These are phyloP conservation scores for Allium cepa DNA, from an alignment of 106 monocot genomes.

Conservation along the genomic window DNA sequence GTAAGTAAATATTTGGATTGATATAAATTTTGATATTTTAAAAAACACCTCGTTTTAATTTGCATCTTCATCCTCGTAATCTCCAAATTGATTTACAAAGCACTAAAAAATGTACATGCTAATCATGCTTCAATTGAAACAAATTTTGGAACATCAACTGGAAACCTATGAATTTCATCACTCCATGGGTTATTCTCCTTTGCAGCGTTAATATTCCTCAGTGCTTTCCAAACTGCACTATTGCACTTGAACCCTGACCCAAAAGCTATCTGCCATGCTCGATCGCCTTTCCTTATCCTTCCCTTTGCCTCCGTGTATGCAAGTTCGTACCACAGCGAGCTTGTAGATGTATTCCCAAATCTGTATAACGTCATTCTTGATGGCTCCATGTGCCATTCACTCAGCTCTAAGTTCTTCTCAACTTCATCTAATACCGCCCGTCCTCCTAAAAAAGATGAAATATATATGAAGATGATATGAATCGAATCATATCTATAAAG, in stretches of 20 bases:
- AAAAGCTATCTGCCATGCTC: conserved; percentile 10
- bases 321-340: conserved; percentile 14
- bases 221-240: conserved; percentile 9
- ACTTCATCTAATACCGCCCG: conserved; percentile 9
- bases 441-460: background rate
- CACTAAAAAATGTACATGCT: no score
- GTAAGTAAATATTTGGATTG: no score
- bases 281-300: conserved; percentile 6
- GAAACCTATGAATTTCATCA: conserved; percentile 27
- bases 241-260: conserved; percentile 16
- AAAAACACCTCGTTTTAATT: no score
- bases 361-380: conserved; percentile 11
- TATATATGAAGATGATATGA: no score
- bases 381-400: conserved; percentile 17
- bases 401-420: conserved; percentile 4
- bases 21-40: no score
- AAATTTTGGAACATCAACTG: conserved; percentile 32
- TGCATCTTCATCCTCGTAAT: no score
- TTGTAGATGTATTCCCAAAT: conserved; percentile 13
- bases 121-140: conserved; percentile 5
- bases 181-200: conserved; percentile 20
- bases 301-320: conserved; percentile 10
- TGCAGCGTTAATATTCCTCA: conserved; percentile 2
- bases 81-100: no score
- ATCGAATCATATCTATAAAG: no score